Base-by-base conservation (phyloP, 352 stramenopile species). In the Pythium sukuiense region DNA sequence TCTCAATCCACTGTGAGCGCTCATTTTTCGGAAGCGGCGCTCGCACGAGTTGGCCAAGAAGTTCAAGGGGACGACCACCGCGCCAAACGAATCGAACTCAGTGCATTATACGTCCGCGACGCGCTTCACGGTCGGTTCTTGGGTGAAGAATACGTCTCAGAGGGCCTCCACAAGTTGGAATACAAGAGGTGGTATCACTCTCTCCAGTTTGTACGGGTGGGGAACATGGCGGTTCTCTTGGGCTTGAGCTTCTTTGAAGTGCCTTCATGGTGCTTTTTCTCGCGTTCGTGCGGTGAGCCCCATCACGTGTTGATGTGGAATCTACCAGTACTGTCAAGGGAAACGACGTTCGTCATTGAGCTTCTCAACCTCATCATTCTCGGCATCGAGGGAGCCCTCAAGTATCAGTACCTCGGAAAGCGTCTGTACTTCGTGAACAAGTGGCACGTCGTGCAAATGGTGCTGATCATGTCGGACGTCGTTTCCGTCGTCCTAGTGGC, bases 191-290 rank as follows among this genome's bases (percentile, higher is more conserved):
- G 78, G 46, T 87, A 85, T 55, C 75, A 88, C 33, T 75, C 67
- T 0, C 61, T 89, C 2, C 71, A 72, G 8, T 77, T 79, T 43
- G 61, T 81, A 20, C 71, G 81, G 12, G 55, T 74, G 11, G 59
- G 67, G n/a, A 84, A 84, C 54, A 81, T 89, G 71, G 56, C 59
- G 8, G 66, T 85, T 32, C 59, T 89, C 14, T 61, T 89, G 12
- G 18, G 63, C 14, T 60, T 89, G 16, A 69, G 72, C 59, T 87
- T 86, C 53, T 81, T 88, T 24, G 81, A 89, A 57, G 75, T 75
- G 6, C 81, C 81, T 4, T 83, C 76, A 29, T 89, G 81, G 81
- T 89, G 81, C 50, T 77, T 74, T 43, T 84, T 77, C n/a, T 55
- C 50, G 0, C 30, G 43, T 5, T 67, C 64, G 1, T 89, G 79